Evolutionary conservation across 2,329 filamentous ascomycete genomes (phyloP), one percentile per base, ranked within the genome.

Genomic region (Ustilaginoidea virens): DNA sequence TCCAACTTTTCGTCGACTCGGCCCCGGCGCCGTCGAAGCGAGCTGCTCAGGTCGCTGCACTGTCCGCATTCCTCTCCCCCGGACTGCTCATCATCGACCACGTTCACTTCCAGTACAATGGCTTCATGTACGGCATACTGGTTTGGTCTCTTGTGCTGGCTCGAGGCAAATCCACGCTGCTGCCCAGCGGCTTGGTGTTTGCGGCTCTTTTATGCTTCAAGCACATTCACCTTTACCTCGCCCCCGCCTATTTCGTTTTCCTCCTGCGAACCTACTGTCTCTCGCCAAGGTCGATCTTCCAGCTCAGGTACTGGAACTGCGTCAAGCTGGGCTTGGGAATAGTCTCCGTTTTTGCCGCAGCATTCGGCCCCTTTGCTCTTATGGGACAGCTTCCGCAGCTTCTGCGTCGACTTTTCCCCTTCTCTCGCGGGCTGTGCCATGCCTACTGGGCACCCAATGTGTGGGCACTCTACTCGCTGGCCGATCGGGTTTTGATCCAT

Each of bases 51-150:
- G 82, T 80, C 15, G 81, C 80, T 26, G 85, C 86, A 15, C 64
- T 96, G 32, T 94, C 87, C 1, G 75, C 98, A 34, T 61, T 96
- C 4, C 69, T 96, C 9, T 96, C 86, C 1, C 90, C 90, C 0
- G 90, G 87, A 2, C 69, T 98, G 20, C 64, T 98, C 35, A 92
- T 98, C 49, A 96, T 98, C 51, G 90, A 98, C 48, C 90, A 98
- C 51, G 87, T 94, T 39, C 86, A 94, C 53, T 98, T 98, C 53
- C 90, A 98, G 61, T 98, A 98, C 61, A 98, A 98, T 59, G 87
- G 90, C 23, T 85, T 86, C 56, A 73, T 98, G 56, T 98, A 96
- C 50, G 90, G 90, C 21, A 61, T 96, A 24, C 62, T 98, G 28
- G 69, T 96, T 21, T 63, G 87, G 30, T 96, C 90, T 3, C 66